Percentiles rank a stretch among this genome's conserved stretches.
Conservation (phyloP, 768 basidiomycete genomes). For the Cytidiella melzeri region DNA sequence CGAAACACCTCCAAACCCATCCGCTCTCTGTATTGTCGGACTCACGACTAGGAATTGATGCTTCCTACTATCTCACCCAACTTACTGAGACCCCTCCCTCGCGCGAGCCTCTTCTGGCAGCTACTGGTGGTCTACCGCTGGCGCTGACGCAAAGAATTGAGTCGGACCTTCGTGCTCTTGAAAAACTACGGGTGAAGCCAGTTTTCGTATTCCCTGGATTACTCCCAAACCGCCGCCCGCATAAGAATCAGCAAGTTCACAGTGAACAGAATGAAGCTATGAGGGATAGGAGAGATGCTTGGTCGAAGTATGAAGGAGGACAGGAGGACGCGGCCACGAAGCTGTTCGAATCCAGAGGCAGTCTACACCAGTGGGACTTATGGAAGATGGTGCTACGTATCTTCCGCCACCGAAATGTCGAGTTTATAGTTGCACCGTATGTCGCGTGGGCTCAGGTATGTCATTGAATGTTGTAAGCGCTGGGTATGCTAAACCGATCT, state of each 20-base stretch:
- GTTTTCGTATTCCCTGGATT: constrained; percentile 98
- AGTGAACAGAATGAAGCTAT: constrained; percentile 52
- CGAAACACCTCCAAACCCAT: constrained; percentile 82
- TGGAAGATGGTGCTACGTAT: constrained; percentile 89
- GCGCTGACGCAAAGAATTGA: constrained; percentile 86
- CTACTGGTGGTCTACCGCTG: constrained; percentile 91
- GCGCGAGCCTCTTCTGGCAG: constrained; percentile 87
- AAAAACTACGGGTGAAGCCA: constrained; percentile 91
- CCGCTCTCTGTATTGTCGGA: constrained; percentile 79
- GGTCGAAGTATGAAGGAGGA: constrained; percentile 90
- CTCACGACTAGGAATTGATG: constrained; percentile 95
- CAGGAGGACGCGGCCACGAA: constrained; percentile 85
- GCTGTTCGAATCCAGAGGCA: constrained; percentile 71
- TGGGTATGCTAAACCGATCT: constrained; percentile 1
- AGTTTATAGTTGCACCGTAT: constrained; percentile 95
- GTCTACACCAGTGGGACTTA: constrained; percentile 80
- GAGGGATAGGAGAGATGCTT: constrained; percentile 76
- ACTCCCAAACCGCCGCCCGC: constrained; percentile 67
- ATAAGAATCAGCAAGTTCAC: constrained; percentile 51
- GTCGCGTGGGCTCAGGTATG: constrained; percentile 92
- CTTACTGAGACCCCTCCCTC: constrained; percentile 72
- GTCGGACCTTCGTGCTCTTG: constrained; percentile 83
- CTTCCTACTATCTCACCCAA: constrained; percentile 78
- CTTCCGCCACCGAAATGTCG: constrained; percentile 91
- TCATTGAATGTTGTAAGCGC: constrained; percentile 13